Conservation (phyloP, 2,329 filamentous ascomycete species). For the Scytalidium sp. region DNA sequence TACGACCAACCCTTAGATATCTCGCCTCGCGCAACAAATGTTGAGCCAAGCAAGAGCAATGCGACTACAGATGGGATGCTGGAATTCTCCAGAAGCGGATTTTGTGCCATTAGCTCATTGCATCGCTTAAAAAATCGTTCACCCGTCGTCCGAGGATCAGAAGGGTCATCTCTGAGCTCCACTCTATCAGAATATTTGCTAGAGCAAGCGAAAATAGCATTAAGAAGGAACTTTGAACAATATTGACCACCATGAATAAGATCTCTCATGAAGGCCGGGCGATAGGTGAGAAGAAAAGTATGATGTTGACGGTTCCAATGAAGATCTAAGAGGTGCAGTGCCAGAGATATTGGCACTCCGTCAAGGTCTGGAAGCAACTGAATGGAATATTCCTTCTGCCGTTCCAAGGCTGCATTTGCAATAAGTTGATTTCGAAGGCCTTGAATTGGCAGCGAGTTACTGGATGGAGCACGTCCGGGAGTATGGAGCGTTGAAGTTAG, state of each 20-base stretch:
- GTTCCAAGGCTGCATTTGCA: not conserved
- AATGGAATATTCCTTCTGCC: not conserved
- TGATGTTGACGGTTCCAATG: slow-evolving; percentile 38
- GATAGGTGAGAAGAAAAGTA: slow-evolving; percentile 34
- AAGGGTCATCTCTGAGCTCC: slow-evolving; percentile 16
- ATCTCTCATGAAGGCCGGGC: slow-evolving; percentile 34
- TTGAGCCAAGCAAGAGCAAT: slow-evolving; percentile 24
- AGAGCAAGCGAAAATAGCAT: slow-evolving; percentile 29
- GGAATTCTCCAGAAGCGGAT: slow-evolving; percentile 15
- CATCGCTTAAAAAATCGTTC: slow-evolving; percentile 19
- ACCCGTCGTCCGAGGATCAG: slow-evolving; percentile 18
- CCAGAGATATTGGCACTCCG: slow-evolving; percentile 26
- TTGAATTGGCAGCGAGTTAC: not conserved
- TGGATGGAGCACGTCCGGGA: not conserved
- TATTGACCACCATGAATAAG: slow-evolving; percentile 30
- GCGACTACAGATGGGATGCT: slow-evolving; percentile 25
- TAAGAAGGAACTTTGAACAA: slow-evolving; percentile 32
- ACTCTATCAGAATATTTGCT: slow-evolving; percentile 22
- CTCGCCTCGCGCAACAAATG: slow-evolving; percentile 20
- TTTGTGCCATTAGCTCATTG: slow-evolving; percentile 18
- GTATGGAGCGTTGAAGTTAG: not conserved
- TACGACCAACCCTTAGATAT: slow-evolving; percentile 19
- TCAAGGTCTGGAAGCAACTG: slow-evolving; percentile 8
- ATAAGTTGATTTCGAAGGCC: not conserved
- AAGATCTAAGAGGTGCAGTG: slow-evolving; percentile 33